Evolutionary conservation across 371 early-diverging fungal genomes (phyloP), one percentile per base, ranked within the genome.

Genomic region (Chytridiales sp.): DNA sequence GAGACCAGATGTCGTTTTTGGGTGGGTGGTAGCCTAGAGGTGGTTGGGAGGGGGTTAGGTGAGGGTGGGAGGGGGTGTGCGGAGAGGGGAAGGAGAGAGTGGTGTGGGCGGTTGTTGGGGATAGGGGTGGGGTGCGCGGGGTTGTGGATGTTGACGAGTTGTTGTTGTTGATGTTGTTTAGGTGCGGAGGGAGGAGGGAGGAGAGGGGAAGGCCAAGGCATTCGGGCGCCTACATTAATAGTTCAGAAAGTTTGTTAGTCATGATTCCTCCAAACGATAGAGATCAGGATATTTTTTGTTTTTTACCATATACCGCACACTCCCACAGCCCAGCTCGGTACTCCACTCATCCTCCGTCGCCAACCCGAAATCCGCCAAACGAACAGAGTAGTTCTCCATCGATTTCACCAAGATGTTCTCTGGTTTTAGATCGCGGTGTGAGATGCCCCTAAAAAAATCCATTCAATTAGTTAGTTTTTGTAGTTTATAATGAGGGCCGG

Each of bases 291-390:
- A 44, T 15, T n/a, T 11, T 22, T n/a, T 15, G 34, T 29, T 2
- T 41, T 32, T 31, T 30, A 64, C 92, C 81, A 94, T 91, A 69
- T 97, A 97, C 69, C 91, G 89, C 0, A 91, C 87, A n/a, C 88
- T 87, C 9, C 98, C 98, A 68, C 93, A 91, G 1, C 95, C 95
- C 58, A 87, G 85, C 50, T 94, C 93, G 9, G 61, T 81, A 19
- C 87, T 87, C 62, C 75, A 74, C 0, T 59, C 56, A n/a, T 90
- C 83, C 6, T 82, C 82, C 0, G 96, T 95, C 2, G 95, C 88
- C 9, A 98, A 81, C 0, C 97, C 97, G 79, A 97, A 97, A 67
- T 97, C 97, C 19, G 93, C 87, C 21, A 97, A 77, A 65, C 93
- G 91, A 56, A 94, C 58, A 87, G 50, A 55, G 15, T 22, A 22